phyloP scores from a whole-genome alignment of 2,329 filamentous ascomycete genomes.

The Fusarium sp. region DNA sequence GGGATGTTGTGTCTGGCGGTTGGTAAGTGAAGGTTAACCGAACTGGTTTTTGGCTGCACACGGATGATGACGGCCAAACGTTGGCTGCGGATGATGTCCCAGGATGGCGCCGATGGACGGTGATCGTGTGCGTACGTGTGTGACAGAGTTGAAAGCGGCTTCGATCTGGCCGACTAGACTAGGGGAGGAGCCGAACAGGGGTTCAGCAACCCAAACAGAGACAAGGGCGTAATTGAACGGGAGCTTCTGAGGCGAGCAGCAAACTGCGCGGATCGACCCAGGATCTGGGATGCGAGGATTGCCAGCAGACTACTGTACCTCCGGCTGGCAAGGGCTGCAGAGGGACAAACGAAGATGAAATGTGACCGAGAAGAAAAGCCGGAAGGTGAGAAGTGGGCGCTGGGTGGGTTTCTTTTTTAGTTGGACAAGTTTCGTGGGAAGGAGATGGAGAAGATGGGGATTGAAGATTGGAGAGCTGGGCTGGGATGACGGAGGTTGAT shows the following conservation, averaged over 20 bases:
- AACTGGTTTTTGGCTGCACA: slow-evolving; percentile 29
- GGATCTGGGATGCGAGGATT: slow-evolving; percentile 22
- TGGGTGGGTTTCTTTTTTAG: background rate
- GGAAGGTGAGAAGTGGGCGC: slow-evolving; percentile 5
- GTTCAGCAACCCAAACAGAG: slow-evolving; percentile 24
- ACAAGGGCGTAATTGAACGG: slow-evolving; percentile 29
- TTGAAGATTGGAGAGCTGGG: slow-evolving; percentile 15
- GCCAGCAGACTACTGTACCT: background rate
- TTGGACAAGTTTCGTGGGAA: background rate
- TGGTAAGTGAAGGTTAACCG: slow-evolving; percentile 24
- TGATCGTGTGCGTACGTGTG: slow-evolving; percentile 42
- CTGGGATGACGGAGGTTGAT: slow-evolving; percentile 13
- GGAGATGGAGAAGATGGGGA: slow-evolving; percentile 14
- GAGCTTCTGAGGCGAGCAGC: slow-evolving; percentile 12
- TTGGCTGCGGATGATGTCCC: slow-evolving; percentile 29
- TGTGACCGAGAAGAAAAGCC: slow-evolving; percentile 2
- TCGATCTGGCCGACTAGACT: slow-evolving; percentile 38
- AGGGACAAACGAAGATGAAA: background rate
- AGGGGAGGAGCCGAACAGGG: slow-evolving; percentile 34
- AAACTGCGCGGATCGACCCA: slow-evolving; percentile 21
- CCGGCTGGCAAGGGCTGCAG: slow-evolving; percentile 6
- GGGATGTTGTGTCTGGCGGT: slow-evolving; percentile 39
- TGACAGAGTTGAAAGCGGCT: slow-evolving; percentile 36
- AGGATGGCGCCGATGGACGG: slow-evolving; percentile 27
- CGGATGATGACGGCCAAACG: slow-evolving; percentile 27